These are phyloP conservation scores for Tulasnella sp. DNA, from an alignment of 768 basidiomycete species.

Conservation along the genomic window DNA sequence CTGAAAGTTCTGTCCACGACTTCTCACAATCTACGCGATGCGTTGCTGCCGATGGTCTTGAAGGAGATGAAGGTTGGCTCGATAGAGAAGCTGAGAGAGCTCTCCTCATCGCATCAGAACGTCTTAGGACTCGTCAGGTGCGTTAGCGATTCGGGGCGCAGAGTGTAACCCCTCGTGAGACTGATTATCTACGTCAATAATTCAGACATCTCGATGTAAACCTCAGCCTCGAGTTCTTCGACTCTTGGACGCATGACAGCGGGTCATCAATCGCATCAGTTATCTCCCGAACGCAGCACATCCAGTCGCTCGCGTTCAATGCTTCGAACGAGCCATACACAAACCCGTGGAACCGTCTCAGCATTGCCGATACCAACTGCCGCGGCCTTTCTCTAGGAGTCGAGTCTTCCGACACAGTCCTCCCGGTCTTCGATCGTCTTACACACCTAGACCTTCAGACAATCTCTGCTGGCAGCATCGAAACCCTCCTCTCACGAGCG, in stretches of 20 bases:
- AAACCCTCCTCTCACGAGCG: constrained; percentile 1
- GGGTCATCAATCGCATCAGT: not conserved
- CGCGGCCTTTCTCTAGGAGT: constrained; percentile 5
- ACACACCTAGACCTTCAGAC: constrained; percentile 5
- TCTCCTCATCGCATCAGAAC: not conserved
- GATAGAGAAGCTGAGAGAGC: constrained; percentile 3
- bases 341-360: constrained; percentile 15
- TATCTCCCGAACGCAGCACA: not conserved
- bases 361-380: not conserved
- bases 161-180: not conserved
- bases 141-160: not conserved
- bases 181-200: not conserved
- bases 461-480: not conserved
- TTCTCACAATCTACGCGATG: constrained; percentile 1
- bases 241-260: not conserved
- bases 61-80: constrained; percentile 4
- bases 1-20: constrained; percentile 10
- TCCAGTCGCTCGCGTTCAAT: constrained; percentile 10
- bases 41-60: constrained; percentile 2
- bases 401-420: not conserved
- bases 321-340: constrained; percentile 10
- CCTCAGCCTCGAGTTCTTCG: constrained; percentile 13
- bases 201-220: constrained; percentile 4
- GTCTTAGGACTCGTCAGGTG: constrained; percentile 1
- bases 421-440: constrained; percentile 8